Evolutionary conservation across 345 rosid genomes (phyloP).

Genomic region (Euclidium syriacum): DNA sequence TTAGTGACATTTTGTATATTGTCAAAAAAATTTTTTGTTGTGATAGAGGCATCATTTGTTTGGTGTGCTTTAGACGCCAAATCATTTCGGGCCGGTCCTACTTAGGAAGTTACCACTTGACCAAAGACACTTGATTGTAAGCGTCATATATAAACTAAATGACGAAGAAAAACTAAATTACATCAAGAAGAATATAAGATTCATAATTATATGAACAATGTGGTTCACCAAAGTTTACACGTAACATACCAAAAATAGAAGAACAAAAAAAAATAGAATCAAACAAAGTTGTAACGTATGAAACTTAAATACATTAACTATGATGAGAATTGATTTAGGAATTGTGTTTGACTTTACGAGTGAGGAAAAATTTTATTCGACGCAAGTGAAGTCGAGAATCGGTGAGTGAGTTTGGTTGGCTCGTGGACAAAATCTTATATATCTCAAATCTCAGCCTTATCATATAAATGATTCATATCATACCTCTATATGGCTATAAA

Average conservation of each 20-base stretch:
- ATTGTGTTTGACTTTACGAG: constrained; percentile 9
- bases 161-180: background rate
- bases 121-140: no score
- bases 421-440: constrained; percentile 5
- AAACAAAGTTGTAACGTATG: constrained; percentile 14
- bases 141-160: no score
- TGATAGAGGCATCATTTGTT: no score
- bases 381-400: constrained; percentile 14
- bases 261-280: background rate
- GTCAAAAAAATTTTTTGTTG: no score
- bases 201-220: background rate
- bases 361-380: background rate
- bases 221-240: background rate
- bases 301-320: background rate
- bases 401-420: constrained; percentile 8
- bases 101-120: no score
- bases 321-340: constrained; percentile 7
- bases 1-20: no score
- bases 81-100: no score
- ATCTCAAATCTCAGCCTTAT: constrained; percentile 1
- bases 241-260: constrained; percentile 19
- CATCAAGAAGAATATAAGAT: background rate
- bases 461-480: no score
- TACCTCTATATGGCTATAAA: background rate
- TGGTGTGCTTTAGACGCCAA: no score